These are phyloP conservation scores for Nigrograna mackinnonii DNA, from an alignment of 2,329 filamentous ascomycete genomes.

Conservation along the genomic window DNA sequence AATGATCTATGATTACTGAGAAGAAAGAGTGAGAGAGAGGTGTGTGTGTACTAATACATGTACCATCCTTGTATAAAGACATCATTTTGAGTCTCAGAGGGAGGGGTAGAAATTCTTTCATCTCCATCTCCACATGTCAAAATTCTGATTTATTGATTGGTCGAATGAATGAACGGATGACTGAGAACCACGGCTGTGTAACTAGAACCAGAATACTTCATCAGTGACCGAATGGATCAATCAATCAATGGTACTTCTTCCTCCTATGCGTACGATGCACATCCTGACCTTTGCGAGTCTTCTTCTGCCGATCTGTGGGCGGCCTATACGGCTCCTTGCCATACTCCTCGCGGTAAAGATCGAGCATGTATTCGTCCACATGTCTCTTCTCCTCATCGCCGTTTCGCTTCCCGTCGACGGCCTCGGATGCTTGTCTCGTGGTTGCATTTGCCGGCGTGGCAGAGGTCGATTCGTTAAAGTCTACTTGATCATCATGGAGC, in stretches of 20 bases:
- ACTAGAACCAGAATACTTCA: no score
- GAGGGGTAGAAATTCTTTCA: no score
- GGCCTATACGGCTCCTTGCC: constrained; percentile 37
- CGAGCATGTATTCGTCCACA: constrained; percentile 42
- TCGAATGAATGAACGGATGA: no score
- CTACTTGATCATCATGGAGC: constrained; percentile 48
- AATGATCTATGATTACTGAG: no score
- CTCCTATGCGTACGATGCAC: constrained; percentile 31
- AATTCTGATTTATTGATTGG: no score
- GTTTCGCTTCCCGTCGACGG: constrained; percentile 16
- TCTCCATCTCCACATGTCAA: no score
- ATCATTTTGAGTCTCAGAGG: no score
- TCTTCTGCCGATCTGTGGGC: constrained; percentile 34
- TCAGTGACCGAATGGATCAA: no score
- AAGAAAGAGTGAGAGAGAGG: no score
- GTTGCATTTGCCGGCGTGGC: constrained; percentile 18
- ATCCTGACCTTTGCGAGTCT: constrained; percentile 32
- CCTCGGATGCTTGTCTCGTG: constrained; percentile 26
- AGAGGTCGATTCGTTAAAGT: constrained; percentile 34
- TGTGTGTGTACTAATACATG: no score
- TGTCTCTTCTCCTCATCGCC: constrained; percentile 24
- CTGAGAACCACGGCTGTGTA: no score
- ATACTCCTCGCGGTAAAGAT: constrained; percentile 30
- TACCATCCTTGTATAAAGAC: no score
- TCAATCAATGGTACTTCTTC: constrained; percentile 17